Evolutionary conservation across 192 early-diverging fungal genomes (phyloP).

Genomic region (Paraglomus brasilianum): DNA sequence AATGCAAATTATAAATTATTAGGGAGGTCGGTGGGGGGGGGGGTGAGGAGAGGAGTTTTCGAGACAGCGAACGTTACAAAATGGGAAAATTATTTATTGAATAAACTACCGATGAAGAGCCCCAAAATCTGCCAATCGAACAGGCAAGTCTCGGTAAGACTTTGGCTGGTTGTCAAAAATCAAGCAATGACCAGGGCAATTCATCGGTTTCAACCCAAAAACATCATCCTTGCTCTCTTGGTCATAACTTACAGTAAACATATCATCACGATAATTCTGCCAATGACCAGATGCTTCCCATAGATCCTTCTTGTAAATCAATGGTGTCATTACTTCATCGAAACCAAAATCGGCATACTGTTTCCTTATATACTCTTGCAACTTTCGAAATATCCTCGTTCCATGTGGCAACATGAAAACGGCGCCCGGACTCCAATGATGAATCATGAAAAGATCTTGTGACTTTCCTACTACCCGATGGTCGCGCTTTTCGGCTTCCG

Average conservation of each 20-base stretch:
- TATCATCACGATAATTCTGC: conserved; percentile 94
- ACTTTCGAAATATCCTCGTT: conserved; percentile 75
- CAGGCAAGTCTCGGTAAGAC: conserved; percentile 87
- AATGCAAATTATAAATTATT: background rate
- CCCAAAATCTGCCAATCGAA: conserved; percentile 90
- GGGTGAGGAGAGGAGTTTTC: background rate
- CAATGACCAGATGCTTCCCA: conserved; percentile 96
- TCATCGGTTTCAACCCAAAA: conserved; percentile 96
- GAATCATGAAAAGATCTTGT: conserved; percentile 71
- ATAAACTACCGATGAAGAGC: conserved; percentile 77
- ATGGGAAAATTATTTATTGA: conserved; percentile 16
- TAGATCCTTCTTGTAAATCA: conserved; percentile 88
- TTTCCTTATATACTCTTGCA: conserved; percentile 70
- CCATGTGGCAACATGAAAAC: conserved; percentile 76
- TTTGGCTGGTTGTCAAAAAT: conserved; percentile 78
- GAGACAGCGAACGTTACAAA: conserved; percentile 13
- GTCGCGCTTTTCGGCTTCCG: conserved; percentile 60
- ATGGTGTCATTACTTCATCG: conserved; percentile 88
- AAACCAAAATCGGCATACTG: conserved; percentile 79
- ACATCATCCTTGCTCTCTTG: conserved; percentile 51
- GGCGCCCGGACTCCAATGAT: conserved; percentile 67
- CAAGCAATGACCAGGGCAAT: conserved; percentile 95
- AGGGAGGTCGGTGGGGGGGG: background rate
- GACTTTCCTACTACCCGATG: conserved; percentile 69
- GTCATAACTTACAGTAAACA: conserved; percentile 59